Evolutionary conservation across 352 stramenopile species (phyloP), one percentile per base, ranked within the genome.

Genomic region (Phytophthora vignae): DNA sequence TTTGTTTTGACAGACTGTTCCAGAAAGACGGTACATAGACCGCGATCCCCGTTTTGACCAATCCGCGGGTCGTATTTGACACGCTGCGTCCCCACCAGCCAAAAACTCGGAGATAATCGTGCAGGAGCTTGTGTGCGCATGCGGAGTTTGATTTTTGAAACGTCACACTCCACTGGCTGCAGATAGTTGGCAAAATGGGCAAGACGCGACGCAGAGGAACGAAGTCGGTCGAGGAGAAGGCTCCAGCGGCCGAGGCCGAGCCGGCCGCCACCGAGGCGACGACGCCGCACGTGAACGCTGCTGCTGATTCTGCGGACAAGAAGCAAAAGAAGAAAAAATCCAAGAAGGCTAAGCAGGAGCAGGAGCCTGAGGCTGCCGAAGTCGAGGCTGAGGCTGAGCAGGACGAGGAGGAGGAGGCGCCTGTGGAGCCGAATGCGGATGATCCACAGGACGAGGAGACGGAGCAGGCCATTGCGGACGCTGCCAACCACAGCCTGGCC

Each of bases 361-460:
- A 49, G 22, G 44, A 78, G 3, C 46, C 78, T 22, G 52, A 77
- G 55, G 44, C 55, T 27, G 55, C 69, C 14, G 54, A 78, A 12
- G 57, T 74, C 4, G 58, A 80, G n/a, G 40, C 40, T 49, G 62
- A 78, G 25, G 44, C 53, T 1, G 46, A 67, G 27, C 12, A 79
- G 27, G 64, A 79, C 1, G 67, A 87, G 46, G 40, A 78, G 36
- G 59, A 82, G 54, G 57, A 77, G 36, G 10, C 36, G 50, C 3
- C 33, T 5, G 64, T 60, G 36, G 53, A 86, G 22, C n/a, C 60
- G 3, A 65, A 64, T 56, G 74, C 71, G 33, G 57, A 82, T 11
- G 76, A 87, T 21, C 66, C 81, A 29, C 81, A 86, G 55, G 84
- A 93, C 31, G 77, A 83, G 8, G 87, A 93, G 64, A 89, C 81